phyloP scores from a whole-genome alignment of 495 filamentous ascomycete species.

The Peziza echinospora region DNA sequence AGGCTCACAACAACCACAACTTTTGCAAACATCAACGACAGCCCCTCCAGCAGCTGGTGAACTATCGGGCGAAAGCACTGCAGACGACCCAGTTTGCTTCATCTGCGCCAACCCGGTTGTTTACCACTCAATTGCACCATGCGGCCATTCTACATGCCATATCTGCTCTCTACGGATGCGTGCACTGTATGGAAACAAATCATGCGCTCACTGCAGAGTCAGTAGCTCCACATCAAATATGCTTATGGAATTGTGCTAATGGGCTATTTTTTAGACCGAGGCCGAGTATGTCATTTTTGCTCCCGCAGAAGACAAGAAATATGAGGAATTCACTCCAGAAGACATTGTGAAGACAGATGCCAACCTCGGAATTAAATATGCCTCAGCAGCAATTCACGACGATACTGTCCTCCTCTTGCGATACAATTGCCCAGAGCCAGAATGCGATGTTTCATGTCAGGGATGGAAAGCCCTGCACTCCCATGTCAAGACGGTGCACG shows the following conservation, averaged over 20 bases:
- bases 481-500: constrained; percentile 63
- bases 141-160: constrained; percentile 88
- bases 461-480: constrained; percentile 86
- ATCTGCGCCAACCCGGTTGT: constrained; percentile 79
- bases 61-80: constrained; percentile 26
- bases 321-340: constrained; percentile 49
- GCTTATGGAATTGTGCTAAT: constrained; percentile 16
- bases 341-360: constrained; percentile 59
- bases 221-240: no score
- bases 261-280: constrained; percentile 33
- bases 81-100: constrained; percentile 73
- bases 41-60: not conserved
- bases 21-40: no score
- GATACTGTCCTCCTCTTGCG: constrained; percentile 73
- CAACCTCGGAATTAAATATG: constrained; percentile 74
- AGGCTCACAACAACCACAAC: no score
- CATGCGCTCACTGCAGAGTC: constrained; percentile 85
- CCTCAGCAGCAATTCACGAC: constrained; percentile 63
- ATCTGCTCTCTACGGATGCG: constrained; percentile 78
- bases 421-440: constrained; percentile 78
- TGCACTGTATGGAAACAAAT: constrained; percentile 84
- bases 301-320: constrained; percentile 55
- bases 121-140: constrained; percentile 71
- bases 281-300: constrained; percentile 80
- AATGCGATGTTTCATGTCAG: constrained; percentile 74